Base-by-base conservation (phyloP, 2,329 filamentous ascomycete species). In the Pestalotiopsis sp. region DNA sequence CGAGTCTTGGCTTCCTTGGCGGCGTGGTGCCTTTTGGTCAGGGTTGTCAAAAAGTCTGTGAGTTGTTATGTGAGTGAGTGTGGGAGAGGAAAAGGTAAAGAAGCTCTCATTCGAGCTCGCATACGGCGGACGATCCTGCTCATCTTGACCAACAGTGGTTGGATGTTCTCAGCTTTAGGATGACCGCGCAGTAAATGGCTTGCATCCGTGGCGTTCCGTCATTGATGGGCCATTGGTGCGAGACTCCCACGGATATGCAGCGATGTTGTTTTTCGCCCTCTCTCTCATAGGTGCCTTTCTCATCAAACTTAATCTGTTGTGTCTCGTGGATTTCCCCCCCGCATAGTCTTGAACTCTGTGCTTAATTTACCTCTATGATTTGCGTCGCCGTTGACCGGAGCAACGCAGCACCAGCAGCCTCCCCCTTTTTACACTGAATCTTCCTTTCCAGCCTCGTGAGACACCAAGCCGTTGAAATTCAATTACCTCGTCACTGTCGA, bases 361-460 rank as follows among this genome's bases (percentile, higher is more conserved):
- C 45, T 52, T 23, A 52, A 52, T 52, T 52, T 52, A 52, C 20
- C 31, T 52, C 45, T 52, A 20, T 52, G 17, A 9, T 52, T 52
- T 62, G 59, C 59, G 27, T 36, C 59, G n/a, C 59, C 59, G 59
- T 62, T 36, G 59, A 12, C 59, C 59, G 25, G 59, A 62, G 59
- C 59, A 62, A 62, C 57, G 45, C 17, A 9, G 9, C 20, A 9
- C 17, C 45, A n/a, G 45, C 45, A 52, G 20, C 45, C 45, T 52
- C 45, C 20, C 20, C 17, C 59, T 36, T 62, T 27, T n/a, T 60
- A 13, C 3, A 38, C 20, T 62, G 27, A 36, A 36, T n/a, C 17
- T 36, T 62, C 59, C 13, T 11, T 12, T 14, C 59, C 59, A 62
- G 36, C 59, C 59, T 62, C 59, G 31, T 36, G 59, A 36, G 11